A percentile compares a stretch with the other conserved stretches of the same genome.
phyloP scores from a whole-genome alignment of 805 yeast genomes.

The Candida insectorum region DNA sequence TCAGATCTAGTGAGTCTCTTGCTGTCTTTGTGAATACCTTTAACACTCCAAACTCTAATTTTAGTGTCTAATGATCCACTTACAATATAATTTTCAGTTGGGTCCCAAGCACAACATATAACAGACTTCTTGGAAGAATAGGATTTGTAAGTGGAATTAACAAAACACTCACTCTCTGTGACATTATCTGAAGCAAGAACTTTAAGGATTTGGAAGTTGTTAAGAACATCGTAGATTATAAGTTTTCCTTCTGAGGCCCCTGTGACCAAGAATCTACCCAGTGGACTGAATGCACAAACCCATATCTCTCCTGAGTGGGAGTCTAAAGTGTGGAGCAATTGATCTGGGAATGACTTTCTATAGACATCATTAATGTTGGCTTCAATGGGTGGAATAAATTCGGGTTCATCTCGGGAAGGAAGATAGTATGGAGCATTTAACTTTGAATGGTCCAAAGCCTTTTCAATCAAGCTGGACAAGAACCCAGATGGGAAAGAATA shows the following conservation, averaged over 20 bases:
- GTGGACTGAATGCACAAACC: conserved; percentile 74
- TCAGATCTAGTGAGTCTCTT: conserved; percentile 25
- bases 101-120: conserved; percentile 72
- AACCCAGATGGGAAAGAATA: conserved; percentile 18
- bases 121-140: conserved; percentile 39
- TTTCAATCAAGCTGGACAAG: conserved; percentile 20
- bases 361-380: conserved; percentile 12
- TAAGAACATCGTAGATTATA: conserved; percentile 60
- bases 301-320: conserved; percentile 77
- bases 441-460: conserved; percentile 4
- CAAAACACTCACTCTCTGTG: conserved; percentile 25
- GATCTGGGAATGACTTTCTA: conserved; percentile 43
- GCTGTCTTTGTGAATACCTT: conserved; percentile 16
- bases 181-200: conserved; percentile 26
- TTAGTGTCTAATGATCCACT: conserved; percentile 71
- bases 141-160: conserved; percentile 22
- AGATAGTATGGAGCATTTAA: conserved; percentile 22
- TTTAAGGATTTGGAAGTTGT: conserved; percentile 32
- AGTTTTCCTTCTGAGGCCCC: conserved; percentile 68
- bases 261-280: conserved; percentile 73
- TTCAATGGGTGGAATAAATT: conserved; percentile 13
- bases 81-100: conserved; percentile 61
- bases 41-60: conserved; percentile 67
- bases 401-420: conserved; percentile 20
- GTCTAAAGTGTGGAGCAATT: conserved; percentile 41